Evolutionary conservation across 2,329 filamentous ascomycete genomes (phyloP), one percentile per base, ranked within the genome.

Genomic region (Rutstroemia sp.): DNA sequence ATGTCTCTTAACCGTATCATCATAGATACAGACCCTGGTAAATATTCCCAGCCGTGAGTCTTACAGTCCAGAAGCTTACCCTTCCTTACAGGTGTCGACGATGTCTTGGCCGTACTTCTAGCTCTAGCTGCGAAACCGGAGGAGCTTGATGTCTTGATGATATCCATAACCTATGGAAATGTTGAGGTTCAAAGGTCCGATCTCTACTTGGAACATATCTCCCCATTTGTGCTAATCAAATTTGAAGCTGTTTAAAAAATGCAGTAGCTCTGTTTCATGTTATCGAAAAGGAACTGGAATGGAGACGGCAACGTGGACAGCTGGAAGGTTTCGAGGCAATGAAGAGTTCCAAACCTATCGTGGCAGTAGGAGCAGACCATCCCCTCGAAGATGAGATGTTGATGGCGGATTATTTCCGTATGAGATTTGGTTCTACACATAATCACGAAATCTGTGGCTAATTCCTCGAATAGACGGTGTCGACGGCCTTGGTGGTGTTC

Each of bases 111-210:
- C 47, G 80, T 97, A 71, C 78, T 99, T 36, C 78, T 97, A 51
- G 92, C 94, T 4, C 81, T 97, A 58, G 87, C 90, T 53, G 85
- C 89, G 36, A 83, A 82, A 23, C 81, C 87, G 0, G 88, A 95
- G 64, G 92, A 97, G 68, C 77, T 97, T 21, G 89, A 97, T 70
- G 77, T 97, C 38, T 72, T 88, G 48, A 80, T 97, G 71, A 78
- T 99, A 56, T 95, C 91, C 1, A 80, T 96, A 58, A 96, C 92
- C 0, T 96, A 94, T 71, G 94, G 94, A 56, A 99, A 99, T 69
- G 89, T 97, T 21, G 84, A 92, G 63, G 83, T 96, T 16, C 79
- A 91, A 60, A 92, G 84, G 88, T 90, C 71, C 12, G n/a, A 23
- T 16, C 58, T 74, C 62, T 10, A 44, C 45, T 27, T 9, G 42